Evolutionary conservation across 1,139 yeast species (phyloP).

Genomic region (Pichia sp.): DNA sequence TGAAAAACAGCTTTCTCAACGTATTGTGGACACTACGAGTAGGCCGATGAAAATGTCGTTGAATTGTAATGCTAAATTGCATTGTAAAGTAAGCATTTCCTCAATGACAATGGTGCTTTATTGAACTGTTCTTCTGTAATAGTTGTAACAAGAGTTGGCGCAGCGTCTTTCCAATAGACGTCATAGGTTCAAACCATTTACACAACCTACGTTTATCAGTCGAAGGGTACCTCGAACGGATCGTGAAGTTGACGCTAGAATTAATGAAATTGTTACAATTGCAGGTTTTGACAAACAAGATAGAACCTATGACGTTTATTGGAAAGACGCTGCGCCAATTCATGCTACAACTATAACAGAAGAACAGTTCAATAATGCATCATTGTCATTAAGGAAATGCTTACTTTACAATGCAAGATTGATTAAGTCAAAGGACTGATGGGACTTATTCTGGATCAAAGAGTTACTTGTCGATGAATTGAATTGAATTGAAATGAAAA

Average conservation of each 20-base stretch:
- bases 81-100: background rate
- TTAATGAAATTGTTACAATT: background rate
- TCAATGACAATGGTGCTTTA: background rate
- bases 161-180: background rate
- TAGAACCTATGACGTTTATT: background rate
- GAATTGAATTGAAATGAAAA: no score
- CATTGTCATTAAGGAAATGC: background rate
- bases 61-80: no score
- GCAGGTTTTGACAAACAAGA: background rate
- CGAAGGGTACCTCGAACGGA: background rate
- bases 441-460: no score
- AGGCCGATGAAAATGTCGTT: no score
- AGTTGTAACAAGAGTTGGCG: background rate
- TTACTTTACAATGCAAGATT: background rate
- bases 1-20: no score
- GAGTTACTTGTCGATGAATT: no score
- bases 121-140: background rate
- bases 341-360: background rate
- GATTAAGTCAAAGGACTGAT: no score
- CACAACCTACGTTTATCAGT: background rate
- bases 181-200: background rate
- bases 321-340: background rate
- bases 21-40: no score
- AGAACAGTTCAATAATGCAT: background rate
- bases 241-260: background rate